A percentile compares a stretch with the other conserved stretches of the same genome.
Evolutionary conservation across 768 basidiomycete species (phyloP).

Genomic region (Suillus tomentosus): DNA sequence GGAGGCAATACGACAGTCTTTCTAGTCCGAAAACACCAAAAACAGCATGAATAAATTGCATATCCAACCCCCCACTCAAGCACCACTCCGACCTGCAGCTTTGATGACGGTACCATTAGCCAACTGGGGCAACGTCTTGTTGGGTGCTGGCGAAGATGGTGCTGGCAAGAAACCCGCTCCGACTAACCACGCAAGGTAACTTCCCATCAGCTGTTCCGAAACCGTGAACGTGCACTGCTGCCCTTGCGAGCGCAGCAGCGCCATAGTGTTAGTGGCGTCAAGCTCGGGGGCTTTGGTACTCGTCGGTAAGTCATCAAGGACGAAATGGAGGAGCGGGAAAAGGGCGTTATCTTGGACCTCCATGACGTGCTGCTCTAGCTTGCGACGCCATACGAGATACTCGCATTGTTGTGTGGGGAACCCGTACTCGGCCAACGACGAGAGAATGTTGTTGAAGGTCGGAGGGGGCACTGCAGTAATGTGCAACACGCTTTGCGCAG

Average conservation of each 20-base stretch:
- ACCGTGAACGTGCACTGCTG: constrained; percentile 57
- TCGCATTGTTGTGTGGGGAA: constrained; percentile 79
- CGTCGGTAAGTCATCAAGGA: constrained; percentile 95
- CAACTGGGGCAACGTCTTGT: constrained; percentile 53
- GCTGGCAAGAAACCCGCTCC: constrained; percentile 77
- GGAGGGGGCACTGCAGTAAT: constrained; percentile 84
- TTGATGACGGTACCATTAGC: constrained; percentile 43
- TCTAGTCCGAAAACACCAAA: constrained; percentile 5
- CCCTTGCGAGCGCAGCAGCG: constrained; percentile 51
- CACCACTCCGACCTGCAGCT: constrained; percentile 72
- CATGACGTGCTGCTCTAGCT: constrained; percentile 94
- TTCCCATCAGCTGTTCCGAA: constrained; percentile 73
- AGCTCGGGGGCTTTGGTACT: constrained; percentile 93
- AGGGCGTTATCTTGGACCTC: constrained; percentile 94
- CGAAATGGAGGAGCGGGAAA: constrained; percentile 96
- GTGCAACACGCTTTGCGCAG: constrained; percentile 67
- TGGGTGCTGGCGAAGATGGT: constrained; percentile 42
- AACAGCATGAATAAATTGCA: background rate
- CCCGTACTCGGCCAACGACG: constrained; percentile 74
- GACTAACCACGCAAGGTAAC: constrained; percentile 92
- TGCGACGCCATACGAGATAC: constrained; percentile 89
- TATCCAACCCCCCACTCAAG: constrained; percentile 27
- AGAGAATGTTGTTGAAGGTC: constrained; percentile 87
- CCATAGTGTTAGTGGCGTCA: constrained; percentile 82
- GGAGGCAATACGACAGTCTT: background rate